phyloP scores from a whole-genome alignment of 176 grass and related monocot species.

The Aegilops bicornis region DNA sequence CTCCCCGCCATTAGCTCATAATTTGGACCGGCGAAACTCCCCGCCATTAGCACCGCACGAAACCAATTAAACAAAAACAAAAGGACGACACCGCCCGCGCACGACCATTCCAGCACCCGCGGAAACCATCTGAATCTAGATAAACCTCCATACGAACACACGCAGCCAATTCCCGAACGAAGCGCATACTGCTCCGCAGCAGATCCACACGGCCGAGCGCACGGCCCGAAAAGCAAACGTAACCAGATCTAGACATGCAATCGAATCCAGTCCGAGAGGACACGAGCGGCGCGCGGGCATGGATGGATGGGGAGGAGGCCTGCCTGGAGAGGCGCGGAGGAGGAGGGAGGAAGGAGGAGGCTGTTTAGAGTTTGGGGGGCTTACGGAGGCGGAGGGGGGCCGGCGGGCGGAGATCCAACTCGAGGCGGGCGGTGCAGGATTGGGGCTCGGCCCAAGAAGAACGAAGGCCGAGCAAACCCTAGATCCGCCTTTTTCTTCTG shows the following conservation, averaged over 20 bases:
- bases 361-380: slow-evolving; percentile 25
- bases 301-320: background rate
- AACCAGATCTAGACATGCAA: background rate
- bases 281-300: background rate
- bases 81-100: background rate
- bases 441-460: slow-evolving; percentile 60
- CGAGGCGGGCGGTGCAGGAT: slow-evolving; percentile 21
- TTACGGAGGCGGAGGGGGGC: slow-evolving; percentile 27
- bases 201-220: background rate
- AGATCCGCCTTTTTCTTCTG: slow-evolving; percentile 23
- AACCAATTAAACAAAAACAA: background rate
- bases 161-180: background rate
- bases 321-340: background rate
- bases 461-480: slow-evolving; percentile 56
- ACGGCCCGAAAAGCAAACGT: background rate
- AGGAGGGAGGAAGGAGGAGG: background rate
- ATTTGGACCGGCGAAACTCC: too few species aligned
- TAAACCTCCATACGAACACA: background rate
- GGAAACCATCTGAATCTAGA: background rate
- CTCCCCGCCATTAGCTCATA: background rate
- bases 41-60: too few species aligned
- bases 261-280: background rate
- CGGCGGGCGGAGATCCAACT: slow-evolving; percentile 26
- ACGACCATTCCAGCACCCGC: background rate
- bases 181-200: background rate